Conservation (phyloP, 305 asterid species). For the Solanum hybrid region DNA sequence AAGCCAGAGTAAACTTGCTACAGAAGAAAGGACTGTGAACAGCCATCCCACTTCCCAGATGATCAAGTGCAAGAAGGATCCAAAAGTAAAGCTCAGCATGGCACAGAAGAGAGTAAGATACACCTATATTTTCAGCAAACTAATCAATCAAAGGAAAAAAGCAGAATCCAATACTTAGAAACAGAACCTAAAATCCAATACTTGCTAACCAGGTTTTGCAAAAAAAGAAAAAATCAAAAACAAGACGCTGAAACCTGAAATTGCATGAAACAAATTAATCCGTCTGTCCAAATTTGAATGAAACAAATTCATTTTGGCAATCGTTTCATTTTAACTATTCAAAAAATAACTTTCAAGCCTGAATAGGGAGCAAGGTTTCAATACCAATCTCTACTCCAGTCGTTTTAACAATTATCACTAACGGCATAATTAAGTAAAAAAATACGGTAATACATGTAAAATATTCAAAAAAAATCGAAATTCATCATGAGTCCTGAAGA, state of each 20-base stretch:
- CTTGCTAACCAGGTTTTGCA: background rate
- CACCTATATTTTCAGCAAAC: background rate
- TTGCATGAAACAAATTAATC: background rate
- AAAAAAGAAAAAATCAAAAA: background rate
- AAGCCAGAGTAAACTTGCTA: background rate
- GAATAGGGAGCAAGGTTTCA: background rate
- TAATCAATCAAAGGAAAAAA: background rate
- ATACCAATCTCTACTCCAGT: background rate
- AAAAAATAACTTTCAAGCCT: background rate
- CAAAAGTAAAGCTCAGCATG: background rate
- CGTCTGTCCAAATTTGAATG: background rate
- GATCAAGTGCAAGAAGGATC: background rate
- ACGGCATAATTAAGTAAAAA: background rate
- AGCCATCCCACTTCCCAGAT: too few species aligned
- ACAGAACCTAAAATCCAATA: background rate
- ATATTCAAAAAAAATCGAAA: background rate
- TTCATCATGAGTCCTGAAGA: background rate
- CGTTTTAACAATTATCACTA: background rate
- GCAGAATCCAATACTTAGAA: background rate
- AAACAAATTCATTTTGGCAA: background rate
- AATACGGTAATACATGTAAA: background rate
- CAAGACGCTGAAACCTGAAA: background rate
- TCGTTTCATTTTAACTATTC: background rate
- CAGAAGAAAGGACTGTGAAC: background rate
- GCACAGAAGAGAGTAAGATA: background rate